Evolutionary conservation across 2,329 filamentous ascomycete species (phyloP).

Genomic region (Clarireedia homoeocarpa): DNA sequence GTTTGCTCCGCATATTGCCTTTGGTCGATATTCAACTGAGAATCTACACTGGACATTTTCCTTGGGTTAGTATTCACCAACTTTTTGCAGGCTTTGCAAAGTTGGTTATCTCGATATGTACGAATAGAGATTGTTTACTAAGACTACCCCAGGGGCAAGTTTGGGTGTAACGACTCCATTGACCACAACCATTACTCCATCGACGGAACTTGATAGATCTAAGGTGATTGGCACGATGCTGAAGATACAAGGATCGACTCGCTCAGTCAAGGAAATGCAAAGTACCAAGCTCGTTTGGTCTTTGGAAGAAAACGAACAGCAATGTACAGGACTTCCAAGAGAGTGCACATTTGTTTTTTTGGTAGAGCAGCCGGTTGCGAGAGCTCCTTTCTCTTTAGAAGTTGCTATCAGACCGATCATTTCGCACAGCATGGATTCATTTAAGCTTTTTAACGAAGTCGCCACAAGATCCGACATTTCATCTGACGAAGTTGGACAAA

Average conservation of each 20-base stretch:
- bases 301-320: slow-evolving; percentile 7
- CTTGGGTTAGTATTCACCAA: background rate
- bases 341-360: slow-evolving; percentile 8
- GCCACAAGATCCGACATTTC: background rate
- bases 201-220: slow-evolving; percentile 4
- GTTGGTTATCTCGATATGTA: too few relatives aligned
- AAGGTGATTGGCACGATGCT: slow-evolving; percentile 3
- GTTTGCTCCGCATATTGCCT: slow-evolving; percentile 7
- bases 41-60: slow-evolving; percentile 6
- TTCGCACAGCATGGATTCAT: background rate
- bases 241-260: slow-evolving; percentile 7
- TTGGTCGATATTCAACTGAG: slow-evolving; percentile 3
- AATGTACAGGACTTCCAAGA: slow-evolving; percentile 3
- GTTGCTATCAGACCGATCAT: slow-evolving; percentile 1
- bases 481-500: slow-evolving; percentile 3
- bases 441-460: background rate
- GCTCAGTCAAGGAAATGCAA: slow-evolving; percentile 1
- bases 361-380: slow-evolving; percentile 3
- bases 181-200: slow-evolving; percentile 1
- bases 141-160: background rate
- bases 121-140: background rate
- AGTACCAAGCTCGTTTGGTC: slow-evolving; percentile 7
- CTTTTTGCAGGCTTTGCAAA: too few relatives aligned
- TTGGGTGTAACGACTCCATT: slow-evolving; percentile 1
- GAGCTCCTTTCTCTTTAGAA: slow-evolving; percentile 4